Evolutionary conservation across 116 monocot genomes (phyloP), one percentile per base, ranked within the genome.

Genomic region (Papilionanthe hybrid): DNA sequence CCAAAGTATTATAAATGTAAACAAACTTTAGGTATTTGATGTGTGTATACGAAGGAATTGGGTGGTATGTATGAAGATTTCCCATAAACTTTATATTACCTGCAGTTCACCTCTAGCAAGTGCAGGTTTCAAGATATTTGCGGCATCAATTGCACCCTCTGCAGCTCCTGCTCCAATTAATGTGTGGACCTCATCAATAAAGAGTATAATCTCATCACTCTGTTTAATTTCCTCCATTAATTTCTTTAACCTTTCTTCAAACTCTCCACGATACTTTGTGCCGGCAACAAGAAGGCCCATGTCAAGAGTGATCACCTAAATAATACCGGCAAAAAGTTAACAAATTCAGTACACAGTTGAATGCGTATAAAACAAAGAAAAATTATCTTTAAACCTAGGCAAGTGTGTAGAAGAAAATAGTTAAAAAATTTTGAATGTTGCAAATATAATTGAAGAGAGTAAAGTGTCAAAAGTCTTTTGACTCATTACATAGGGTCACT

Each of bases 231-330:
- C 98, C 78, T 98, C 98, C 98, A 99, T 95, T 57, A 94, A 78
- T 60, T 98, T 98, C 85, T 99, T 99, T 18, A 99, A 84, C 79
- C 98, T 93, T 77, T 99, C 98, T 78, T 99, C 98, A 86, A 99
- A 99, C 68, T 99, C 98, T 86, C 98, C 98, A 80, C 98, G 94
- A 60, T 95, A 99, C 75, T 99, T 99, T 69, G 98, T 94, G 9
- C 98, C 98, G 45, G 98, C 98, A 88, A 99, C 98, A 79, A 99
- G 94, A 78, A 94, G 90, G 11, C 98, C 98, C 98, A 99, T 99
- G 73, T 99, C 98, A 45, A 99, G 91, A 20, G 95, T 95, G 66
- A 99, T 95, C 23, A 99, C 95, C 98, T 98, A 28, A 5, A 75
- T 42, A 1, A 49, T 57, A 66, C 23, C 49, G 22, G 68, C 17